A percentile compares a stretch with the other conserved stretches of the same genome.
Evolutionary conservation across 2,329 filamentous ascomycete genomes (phyloP).

Genomic region (Leptographium procerum): DNA sequence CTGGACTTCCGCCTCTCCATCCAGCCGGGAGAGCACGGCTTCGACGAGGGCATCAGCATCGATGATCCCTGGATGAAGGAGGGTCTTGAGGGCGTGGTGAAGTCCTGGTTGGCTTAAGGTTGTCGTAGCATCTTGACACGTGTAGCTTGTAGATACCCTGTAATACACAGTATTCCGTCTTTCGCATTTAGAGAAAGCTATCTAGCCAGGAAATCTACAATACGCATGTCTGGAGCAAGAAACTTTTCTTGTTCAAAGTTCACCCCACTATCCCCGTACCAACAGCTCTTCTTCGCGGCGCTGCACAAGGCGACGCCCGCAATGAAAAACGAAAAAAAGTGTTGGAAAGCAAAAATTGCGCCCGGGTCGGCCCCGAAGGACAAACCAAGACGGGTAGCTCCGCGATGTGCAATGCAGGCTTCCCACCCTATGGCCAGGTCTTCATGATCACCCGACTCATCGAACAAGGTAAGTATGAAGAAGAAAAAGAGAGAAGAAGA

Average conservation of each 20-base stretch:
- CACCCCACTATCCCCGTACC: too few relatives aligned
- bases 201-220: too few relatives aligned
- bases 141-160: too few relatives aligned
- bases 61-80: not conserved
- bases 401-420: slow-evolving; percentile 17
- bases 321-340: slow-evolving; percentile 14
- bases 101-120: not conserved
- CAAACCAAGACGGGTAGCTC: slow-evolving; percentile 16
- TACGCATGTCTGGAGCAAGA: too few relatives aligned
- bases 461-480: slow-evolving; percentile 18
- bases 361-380: slow-evolving; percentile 16
- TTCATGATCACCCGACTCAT: slow-evolving; percentile 17
- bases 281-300: slow-evolving; percentile 9
- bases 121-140: too few relatives aligned
- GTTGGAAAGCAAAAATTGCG: slow-evolving; percentile 15
- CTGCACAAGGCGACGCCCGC: slow-evolving; percentile 8
- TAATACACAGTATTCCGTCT: too few relatives aligned
- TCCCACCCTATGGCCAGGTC: slow-evolving; percentile 16
- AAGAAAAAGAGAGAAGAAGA: slow-evolving; percentile 7
- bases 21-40: not conserved
- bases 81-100: not conserved
- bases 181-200: too few relatives aligned
- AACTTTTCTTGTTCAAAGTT: too few relatives aligned
- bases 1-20: not conserved
- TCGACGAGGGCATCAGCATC: not conserved